Conservation (phyloP, 768 basidiomycete genomes). For the Leucocoprinus birnbaumii region DNA sequence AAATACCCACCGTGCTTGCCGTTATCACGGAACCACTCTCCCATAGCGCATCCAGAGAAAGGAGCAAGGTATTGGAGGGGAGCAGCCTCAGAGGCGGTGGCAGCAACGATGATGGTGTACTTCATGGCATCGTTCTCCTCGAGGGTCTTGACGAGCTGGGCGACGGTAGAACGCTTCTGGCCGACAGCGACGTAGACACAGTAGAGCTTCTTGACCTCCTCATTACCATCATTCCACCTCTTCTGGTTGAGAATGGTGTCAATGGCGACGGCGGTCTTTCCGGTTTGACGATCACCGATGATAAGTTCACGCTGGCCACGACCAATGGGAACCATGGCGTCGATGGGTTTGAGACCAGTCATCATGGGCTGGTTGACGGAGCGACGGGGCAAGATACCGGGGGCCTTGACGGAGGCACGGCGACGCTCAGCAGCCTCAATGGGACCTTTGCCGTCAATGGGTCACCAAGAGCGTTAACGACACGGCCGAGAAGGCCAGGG, state of each 20-base stretch:
- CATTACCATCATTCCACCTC: slow-evolving; percentile 98
- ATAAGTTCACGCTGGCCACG: slow-evolving; percentile 99
- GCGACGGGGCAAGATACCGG: slow-evolving; percentile 98
- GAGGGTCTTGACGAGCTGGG: slow-evolving; percentile 98
- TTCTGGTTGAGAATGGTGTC: slow-evolving; percentile 99
- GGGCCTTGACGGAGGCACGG: slow-evolving; percentile 97
- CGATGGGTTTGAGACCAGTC: slow-evolving; percentile 99
- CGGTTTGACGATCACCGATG: slow-evolving; percentile 99
- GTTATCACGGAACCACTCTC: slow-evolving; percentile 99
- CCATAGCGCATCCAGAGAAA: slow-evolving; percentile 99
- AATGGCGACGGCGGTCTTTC: slow-evolving; percentile 98
- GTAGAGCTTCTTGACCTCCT: slow-evolving; percentile 98
- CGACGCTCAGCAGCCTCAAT: slow-evolving; percentile 92
- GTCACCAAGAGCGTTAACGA: slow-evolving; percentile 99
- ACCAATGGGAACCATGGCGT: slow-evolving; percentile 99
- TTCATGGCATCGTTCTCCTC: slow-evolving; percentile 99
- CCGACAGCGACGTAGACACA: slow-evolving; percentile 99
- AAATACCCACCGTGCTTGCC: slow-evolving; percentile 88
- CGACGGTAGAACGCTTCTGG: slow-evolving; percentile 99
- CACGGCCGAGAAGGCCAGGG: slow-evolving; percentile 95
- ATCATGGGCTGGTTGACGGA: slow-evolving; percentile 99
- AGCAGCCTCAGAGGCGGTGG: slow-evolving; percentile 98
- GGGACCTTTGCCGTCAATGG: slow-evolving; percentile 99
- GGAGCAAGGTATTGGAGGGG: slow-evolving; percentile 99
- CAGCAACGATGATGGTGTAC: slow-evolving; percentile 99